A percentile compares a stretch with the other conserved stretches of the same genome.
Evolutionary conservation across 306 rosid species (phyloP).

Genomic region (Cicer judaicum): DNA sequence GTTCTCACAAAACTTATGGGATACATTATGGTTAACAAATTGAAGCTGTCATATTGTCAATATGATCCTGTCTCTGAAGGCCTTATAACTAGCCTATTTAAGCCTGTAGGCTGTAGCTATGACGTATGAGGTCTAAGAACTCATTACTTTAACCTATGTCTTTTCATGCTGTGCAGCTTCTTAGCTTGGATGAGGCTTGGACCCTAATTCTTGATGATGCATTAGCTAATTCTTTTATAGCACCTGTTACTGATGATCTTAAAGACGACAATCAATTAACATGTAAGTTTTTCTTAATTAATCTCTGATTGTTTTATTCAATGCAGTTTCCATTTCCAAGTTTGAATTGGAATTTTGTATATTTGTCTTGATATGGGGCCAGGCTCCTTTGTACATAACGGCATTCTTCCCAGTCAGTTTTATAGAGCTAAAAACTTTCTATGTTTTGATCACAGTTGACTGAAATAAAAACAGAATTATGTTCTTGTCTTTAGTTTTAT

Average conservation of each 20-base stretch:
- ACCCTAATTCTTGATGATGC: slow-evolving; percentile 92
- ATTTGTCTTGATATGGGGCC: slow-evolving; percentile 18
- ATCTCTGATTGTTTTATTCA: neutral
- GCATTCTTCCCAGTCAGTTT: slow-evolving; percentile 14
- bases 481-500: slow-evolving; percentile 6
- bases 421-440: slow-evolving; percentile 19
- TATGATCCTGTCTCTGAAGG: slow-evolving; percentile 10
- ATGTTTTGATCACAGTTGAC: neutral
- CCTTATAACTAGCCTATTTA: slow-evolving; percentile 24
- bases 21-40: neutral
- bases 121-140: neutral
- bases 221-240: slow-evolving; percentile 85
- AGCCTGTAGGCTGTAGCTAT: neutral
- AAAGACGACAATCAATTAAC: slow-evolving; percentile 79
- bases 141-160: slow-evolving; percentile 9
- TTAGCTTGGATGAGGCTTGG: slow-evolving; percentile 82
- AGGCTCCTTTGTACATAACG: neutral
- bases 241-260: slow-evolving; percentile 87
- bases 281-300: slow-evolving; percentile 59
- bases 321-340: slow-evolving; percentile 4
- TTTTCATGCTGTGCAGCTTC: slow-evolving; percentile 67
- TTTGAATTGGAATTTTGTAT: slow-evolving; percentile 18
- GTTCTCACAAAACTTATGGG: slow-evolving; percentile 19
- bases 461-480: neutral
- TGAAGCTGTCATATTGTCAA: slow-evolving; percentile 22